Evolutionary conservation across 257 asterid species (phyloP).

Genomic region (Fraxinus anomala): DNA sequence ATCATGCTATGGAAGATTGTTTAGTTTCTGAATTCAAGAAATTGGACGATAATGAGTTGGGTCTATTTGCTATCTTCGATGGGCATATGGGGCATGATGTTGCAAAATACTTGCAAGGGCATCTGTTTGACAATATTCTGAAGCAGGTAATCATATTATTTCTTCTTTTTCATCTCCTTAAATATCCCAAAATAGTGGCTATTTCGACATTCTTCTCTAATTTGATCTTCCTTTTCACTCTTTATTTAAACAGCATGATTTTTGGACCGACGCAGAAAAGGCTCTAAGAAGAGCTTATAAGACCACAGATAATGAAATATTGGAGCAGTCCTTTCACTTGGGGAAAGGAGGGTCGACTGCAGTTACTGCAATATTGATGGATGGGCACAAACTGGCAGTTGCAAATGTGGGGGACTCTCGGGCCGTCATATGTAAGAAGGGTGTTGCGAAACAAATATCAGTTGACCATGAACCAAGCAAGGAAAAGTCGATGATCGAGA

Average conservation of each 20-base stretch:
- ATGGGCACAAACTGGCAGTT: constrained; percentile 72
- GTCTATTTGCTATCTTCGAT: constrained; percentile 85
- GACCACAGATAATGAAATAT: constrained; percentile 61
- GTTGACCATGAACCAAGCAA: constrained; percentile 87
- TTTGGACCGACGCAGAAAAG: constrained; percentile 62
- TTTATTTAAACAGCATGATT: constrained; percentile 52
- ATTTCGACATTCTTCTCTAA: no score
- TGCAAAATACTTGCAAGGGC: constrained; percentile 66
- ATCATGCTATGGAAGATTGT: constrained; percentile 89
- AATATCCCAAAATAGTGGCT: no score
- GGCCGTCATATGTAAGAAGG: constrained; percentile 67
- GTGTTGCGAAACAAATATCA: constrained; percentile 77
- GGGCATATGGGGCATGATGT: constrained; percentile 95
- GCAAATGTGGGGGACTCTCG: constrained; percentile 95
- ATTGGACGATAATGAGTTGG: constrained; percentile 60
- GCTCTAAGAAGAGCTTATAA: constrained; percentile 71
- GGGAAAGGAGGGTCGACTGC: constrained; percentile 98
- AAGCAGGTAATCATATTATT: constrained; percentile 51
- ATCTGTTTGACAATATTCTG: constrained; percentile 67
- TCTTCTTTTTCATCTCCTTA: not conserved
- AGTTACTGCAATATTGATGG: constrained; percentile 79
- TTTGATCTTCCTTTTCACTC: no score
- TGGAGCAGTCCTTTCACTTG: constrained; percentile 61
- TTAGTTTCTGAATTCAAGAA: constrained; percentile 68
- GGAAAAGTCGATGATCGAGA: constrained; percentile 73